Conservation (phyloP, 257 asterid genomes). For the Solanum gracilifrons region DNA sequence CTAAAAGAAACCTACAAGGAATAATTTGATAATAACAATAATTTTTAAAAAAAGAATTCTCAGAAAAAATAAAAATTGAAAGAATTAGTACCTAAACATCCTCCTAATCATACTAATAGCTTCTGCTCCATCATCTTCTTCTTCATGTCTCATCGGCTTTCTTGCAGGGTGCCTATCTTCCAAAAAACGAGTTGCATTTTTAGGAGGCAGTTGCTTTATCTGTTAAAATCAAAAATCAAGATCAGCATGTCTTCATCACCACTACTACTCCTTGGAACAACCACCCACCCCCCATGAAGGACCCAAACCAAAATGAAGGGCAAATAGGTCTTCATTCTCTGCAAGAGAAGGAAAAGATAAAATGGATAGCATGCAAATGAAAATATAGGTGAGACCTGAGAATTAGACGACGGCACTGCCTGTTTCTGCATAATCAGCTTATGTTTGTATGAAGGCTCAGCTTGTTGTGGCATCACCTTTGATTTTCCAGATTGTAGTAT, state of each 20-base stretch:
- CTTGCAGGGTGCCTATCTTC: conserved; percentile 34
- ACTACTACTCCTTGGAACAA: not conserved
- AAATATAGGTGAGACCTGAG: conserved; percentile 23
- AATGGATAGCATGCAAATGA: not conserved
- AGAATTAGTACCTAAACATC: conserved; percentile 43
- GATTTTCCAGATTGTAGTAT: conserved; percentile 33
- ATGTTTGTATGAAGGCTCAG: not conserved
- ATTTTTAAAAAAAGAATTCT: too few relatives aligned
- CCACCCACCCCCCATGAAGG: not conserved
- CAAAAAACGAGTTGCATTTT: conserved; percentile 17
- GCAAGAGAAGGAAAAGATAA: not conserved
- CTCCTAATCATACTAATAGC: conserved; percentile 43
- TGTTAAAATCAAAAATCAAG: conserved; percentile 15
- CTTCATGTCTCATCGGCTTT: conserved; percentile 45
- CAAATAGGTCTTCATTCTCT: not conserved
- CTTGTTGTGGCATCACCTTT: conserved; percentile 9
- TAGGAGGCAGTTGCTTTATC: conserved; percentile 36
- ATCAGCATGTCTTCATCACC: not conserved
- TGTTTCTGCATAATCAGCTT: conserved; percentile 13
- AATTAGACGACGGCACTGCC: conserved; percentile 27
- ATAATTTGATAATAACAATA: not conserved
- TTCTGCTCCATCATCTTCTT: conserved; percentile 26
- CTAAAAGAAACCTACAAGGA: not conserved
- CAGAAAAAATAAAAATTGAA: too few relatives aligned
- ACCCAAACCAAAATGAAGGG: not conserved